A percentile compares a stretch with the other conserved stretches of the same genome.
These are phyloP conservation scores for Phaeoacremonium minimum DNA, from an alignment of 2,329 filamentous ascomycete genomes.

Conservation along the genomic window DNA sequence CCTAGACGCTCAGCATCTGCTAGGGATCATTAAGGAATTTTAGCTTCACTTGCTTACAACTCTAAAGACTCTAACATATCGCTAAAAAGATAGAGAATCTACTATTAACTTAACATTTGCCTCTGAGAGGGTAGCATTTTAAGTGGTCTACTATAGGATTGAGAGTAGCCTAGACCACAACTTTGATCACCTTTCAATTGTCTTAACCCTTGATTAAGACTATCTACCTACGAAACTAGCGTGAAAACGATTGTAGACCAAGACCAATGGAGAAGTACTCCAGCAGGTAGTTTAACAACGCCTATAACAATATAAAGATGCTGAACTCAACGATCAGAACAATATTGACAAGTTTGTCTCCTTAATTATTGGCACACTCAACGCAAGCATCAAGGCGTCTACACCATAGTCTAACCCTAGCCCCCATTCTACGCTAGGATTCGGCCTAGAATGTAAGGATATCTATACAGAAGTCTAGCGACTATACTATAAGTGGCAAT, in stretches of 20 bases:
- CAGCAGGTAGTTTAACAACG: conserved; percentile 8
- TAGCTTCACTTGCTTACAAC: conserved; percentile 1
- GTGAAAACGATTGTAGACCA: conserved; percentile 10
- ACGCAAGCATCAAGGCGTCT: conserved; percentile 14
- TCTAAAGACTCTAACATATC: conserved; percentile 1
- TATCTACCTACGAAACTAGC: conserved; percentile 9
- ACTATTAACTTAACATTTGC: conserved; percentile 9
- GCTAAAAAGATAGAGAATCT: conserved; percentile 4
- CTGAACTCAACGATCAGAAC: conserved; percentile 9
- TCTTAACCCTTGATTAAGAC: conserved; percentile 13
- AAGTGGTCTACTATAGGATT: conserved; percentile 6
- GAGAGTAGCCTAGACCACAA: conserved; percentile 12
- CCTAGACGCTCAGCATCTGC: conserved; percentile 8
- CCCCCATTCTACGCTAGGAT: conserved; percentile 14
- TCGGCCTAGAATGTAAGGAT: conserved; percentile 14
- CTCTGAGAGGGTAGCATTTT: conserved; percentile 4
- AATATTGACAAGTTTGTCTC: conserved; percentile 11
- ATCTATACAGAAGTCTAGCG: conserved; percentile 5
- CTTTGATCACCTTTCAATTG: conserved; percentile 19
- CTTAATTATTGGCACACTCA: conserved; percentile 14
- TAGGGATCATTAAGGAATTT: conserved; percentile 10
- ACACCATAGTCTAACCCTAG: conserved; percentile 18
- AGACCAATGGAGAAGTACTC: conserved; percentile 11
- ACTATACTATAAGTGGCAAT: conserved; percentile 4
- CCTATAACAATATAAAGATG: conserved; percentile 1